Percentiles rank a stretch among this genome's conserved stretches.
phyloP scores from a whole-genome alignment of 78 protist genomes.

The Pigoraptor vietnamica region DNA sequence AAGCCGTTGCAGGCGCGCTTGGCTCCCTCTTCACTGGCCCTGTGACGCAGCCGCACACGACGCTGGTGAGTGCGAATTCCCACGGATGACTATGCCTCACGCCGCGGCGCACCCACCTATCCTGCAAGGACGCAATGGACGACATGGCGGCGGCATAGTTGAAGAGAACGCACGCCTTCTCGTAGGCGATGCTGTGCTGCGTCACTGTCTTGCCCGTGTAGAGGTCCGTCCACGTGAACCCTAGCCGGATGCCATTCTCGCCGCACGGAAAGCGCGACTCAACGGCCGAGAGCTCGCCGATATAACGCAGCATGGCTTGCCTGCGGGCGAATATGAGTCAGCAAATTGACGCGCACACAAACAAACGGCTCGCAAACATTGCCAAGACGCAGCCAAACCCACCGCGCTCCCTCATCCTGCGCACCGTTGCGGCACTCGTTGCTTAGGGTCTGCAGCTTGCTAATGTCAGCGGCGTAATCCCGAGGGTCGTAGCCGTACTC shows the following conservation, averaged over 20 bases:
- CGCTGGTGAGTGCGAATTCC: too few relatives aligned
- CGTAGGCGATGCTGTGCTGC: not conserved
- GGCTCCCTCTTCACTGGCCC: not conserved
- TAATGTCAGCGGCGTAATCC: not conserved
- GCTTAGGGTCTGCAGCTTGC: not conserved
- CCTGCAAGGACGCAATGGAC: too few relatives aligned
- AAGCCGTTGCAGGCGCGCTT: not conserved
- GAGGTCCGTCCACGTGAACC: not conserved
- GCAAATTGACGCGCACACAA: too few relatives aligned
- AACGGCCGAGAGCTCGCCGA: not conserved
- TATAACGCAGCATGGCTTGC: not conserved
- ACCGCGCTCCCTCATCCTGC: too few relatives aligned
- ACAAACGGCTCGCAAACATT: too few relatives aligned
- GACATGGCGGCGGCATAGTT: not conserved
- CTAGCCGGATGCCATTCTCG: not conserved
- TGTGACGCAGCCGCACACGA: too few relatives aligned
- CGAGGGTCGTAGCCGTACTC: not conserved
- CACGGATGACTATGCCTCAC: too few relatives aligned
- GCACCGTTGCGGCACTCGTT: too few relatives aligned
- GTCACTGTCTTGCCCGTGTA: not conserved
- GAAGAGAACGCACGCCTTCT: not conserved
- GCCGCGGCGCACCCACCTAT: too few relatives aligned
- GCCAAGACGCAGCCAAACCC: too few relatives aligned
- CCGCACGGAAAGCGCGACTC: not conserved
- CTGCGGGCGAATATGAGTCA: too few relatives aligned